Percentiles rank a stretch among this genome's conserved stretches.
These are phyloP conservation scores for Lithospermum erythrorhizon DNA, from an alignment of 257 asterid genomes.

Conservation along the genomic window DNA sequence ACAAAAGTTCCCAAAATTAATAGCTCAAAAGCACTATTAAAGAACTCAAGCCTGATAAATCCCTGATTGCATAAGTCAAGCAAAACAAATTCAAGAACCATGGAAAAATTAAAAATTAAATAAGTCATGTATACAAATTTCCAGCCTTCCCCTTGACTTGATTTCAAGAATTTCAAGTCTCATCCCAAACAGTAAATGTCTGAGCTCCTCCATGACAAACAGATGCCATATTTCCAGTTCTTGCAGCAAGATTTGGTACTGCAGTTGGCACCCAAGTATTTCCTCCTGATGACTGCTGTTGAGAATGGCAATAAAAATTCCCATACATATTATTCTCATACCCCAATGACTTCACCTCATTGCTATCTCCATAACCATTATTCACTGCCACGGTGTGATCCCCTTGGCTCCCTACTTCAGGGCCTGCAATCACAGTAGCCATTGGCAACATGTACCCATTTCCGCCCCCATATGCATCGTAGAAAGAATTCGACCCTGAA, in stretches of 20 bases:
- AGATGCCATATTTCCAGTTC: constrained; percentile 15
- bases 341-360: no score
- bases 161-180: constrained; percentile 19
- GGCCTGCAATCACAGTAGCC: constrained; percentile 12
- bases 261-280: constrained; percentile 31
- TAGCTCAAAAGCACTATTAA: constrained; percentile 50
- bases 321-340: constrained; percentile 24
- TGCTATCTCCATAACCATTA: constrained; percentile 10
- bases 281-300: constrained; percentile 18
- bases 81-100: background rate
- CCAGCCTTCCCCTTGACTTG: constrained; percentile 1
- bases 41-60: constrained; percentile 38
- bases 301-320: constrained; percentile 31
- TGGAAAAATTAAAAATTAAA: constrained; percentile 4
- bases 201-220: constrained; percentile 34
- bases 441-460: constrained; percentile 22
- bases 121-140: constrained; percentile 27
- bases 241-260: constrained; percentile 35
- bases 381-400: constrained; percentile 1
- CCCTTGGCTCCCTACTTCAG: constrained; percentile 20
- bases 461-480: constrained; percentile 13
- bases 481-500: constrained; percentile 17
- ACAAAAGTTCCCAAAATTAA: constrained; percentile 68
- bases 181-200: constrained; percentile 57
- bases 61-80: background rate